Evolutionary conservation across 805 yeast species (phyloP).

Genomic region (Ogataea nakhonphanomensis): DNA sequence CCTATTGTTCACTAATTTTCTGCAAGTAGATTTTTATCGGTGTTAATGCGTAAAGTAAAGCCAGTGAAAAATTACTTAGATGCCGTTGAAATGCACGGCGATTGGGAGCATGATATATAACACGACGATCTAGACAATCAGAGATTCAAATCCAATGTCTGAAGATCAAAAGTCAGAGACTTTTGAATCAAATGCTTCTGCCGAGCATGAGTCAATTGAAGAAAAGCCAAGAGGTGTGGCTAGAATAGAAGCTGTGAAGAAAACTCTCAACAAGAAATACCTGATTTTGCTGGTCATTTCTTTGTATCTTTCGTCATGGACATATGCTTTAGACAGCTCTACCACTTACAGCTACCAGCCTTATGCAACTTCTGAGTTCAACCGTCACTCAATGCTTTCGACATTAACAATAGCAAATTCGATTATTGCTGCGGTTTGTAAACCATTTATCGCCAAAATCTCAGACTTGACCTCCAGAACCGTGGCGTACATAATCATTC

Average conservation of each 20-base stretch:
- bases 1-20: too few relatives aligned
- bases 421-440: slow-evolving; percentile 24
- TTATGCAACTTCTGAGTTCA: slow-evolving; percentile 28
- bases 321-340: slow-evolving; percentile 28
- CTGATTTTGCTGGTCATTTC: slow-evolving; percentile 43
- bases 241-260: slow-evolving; percentile 5
- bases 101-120: slow-evolving; percentile 1
- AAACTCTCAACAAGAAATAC: not conserved
- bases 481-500: slow-evolving; percentile 16
- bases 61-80: too few relatives aligned
- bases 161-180: not conserved
- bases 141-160: not conserved
- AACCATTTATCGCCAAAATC: slow-evolving; percentile 28
- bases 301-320: slow-evolving; percentile 74
- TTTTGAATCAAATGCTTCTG: not conserved
- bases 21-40: not conserved
- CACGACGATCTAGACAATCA: too few relatives aligned
- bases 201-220: slow-evolving; percentile 5
- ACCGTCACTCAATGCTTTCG: slow-evolving; percentile 23
- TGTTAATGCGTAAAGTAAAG: not conserved
- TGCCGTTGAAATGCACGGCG: too few relatives aligned
- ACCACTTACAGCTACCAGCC: slow-evolving; percentile 36
- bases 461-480: slow-evolving; percentile 30
- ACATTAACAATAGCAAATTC: slow-evolving; percentile 25
- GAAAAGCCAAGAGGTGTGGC: slow-evolving; percentile 9